Percentiles rank a stretch among this genome's conserved stretches.
These are phyloP conservation scores for Boletus reticuloceps DNA, from an alignment of 768 basidiomycete genomes.

Conservation along the genomic window DNA sequence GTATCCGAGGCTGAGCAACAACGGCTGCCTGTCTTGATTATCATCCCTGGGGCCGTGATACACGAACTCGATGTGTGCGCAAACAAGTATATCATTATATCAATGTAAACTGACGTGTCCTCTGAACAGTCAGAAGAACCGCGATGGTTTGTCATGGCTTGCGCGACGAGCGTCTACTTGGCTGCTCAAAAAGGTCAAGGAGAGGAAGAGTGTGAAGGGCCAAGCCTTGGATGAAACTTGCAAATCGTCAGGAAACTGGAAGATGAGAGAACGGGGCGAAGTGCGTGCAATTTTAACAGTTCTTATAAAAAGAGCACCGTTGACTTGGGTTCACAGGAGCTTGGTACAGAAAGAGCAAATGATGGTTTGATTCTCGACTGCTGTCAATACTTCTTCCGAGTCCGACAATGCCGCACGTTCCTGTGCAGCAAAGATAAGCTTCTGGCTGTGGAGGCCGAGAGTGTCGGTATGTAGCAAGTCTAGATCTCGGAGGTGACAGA, in stretches of 20 bases:
- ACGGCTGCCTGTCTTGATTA: slow-evolving; percentile 50
- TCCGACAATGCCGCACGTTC: slow-evolving; percentile 45
- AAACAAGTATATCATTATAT: not conserved
- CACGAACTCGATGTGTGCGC: slow-evolving; percentile 73
- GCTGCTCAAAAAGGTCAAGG: slow-evolving; percentile 60
- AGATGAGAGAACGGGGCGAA: slow-evolving; percentile 42
- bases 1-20: slow-evolving; percentile 56
- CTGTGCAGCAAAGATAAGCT: slow-evolving; percentile 71
- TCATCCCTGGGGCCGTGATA: slow-evolving; percentile 75
- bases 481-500: not conserved
- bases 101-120: not conserved
- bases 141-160: slow-evolving; percentile 50
- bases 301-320: not conserved
- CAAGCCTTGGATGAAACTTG: slow-evolving; percentile 65
- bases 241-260: slow-evolving; percentile 62
- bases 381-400: slow-evolving; percentile 54
- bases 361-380: slow-evolving; percentile 78
- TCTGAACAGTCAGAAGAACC: slow-evolving; percentile 38
- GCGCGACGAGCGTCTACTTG: slow-evolving; percentile 69
- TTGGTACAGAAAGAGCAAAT: slow-evolving; percentile 45
- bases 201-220: slow-evolving; percentile 53
- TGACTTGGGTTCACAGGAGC: slow-evolving; percentile 14
- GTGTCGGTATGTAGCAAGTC: slow-evolving; percentile 36
- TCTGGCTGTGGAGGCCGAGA: slow-evolving; percentile 52
- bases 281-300: slow-evolving; percentile 26